phyloP scores from a whole-genome alignment of 1,139 yeast species.

The Magnusiomyces tetraspermus region DNA sequence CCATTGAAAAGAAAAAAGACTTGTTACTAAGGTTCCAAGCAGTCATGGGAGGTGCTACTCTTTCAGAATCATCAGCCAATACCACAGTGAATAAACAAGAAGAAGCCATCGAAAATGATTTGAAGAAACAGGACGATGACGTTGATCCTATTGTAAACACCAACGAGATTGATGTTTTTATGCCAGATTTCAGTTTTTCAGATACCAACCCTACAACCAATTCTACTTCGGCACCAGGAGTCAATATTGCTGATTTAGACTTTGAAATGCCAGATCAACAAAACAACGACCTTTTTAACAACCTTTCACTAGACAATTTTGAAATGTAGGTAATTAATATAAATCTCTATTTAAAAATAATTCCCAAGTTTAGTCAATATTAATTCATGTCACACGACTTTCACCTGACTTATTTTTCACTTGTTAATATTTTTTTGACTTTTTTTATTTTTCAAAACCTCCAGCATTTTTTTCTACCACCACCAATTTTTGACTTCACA shows the following conservation, averaged over 20 bases:
- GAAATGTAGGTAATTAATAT: background rate
- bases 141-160: background rate
- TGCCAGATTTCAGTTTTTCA: background rate
- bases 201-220: background rate
- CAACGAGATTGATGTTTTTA: background rate
- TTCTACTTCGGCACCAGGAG: background rate
- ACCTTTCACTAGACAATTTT: background rate
- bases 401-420: no score
- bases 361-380: no score
- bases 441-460: no score
- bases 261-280: background rate
- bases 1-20: constrained; percentile 13
- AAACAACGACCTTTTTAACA: background rate
- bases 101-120: background rate
- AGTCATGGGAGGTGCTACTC: constrained; percentile 20
- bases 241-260: background rate
- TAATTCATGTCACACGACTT: no score
- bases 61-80: background rate
- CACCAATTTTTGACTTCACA: background rate
- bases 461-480: no score
- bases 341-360: no score
- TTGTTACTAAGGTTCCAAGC: constrained; percentile 23
- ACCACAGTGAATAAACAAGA: background rate
- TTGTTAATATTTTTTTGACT: no score
- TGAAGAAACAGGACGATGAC: background rate